These are phyloP conservation scores for Carex sylvatica DNA, from an alignment of 202 grass and related monocot species.

Conservation along the genomic window DNA sequence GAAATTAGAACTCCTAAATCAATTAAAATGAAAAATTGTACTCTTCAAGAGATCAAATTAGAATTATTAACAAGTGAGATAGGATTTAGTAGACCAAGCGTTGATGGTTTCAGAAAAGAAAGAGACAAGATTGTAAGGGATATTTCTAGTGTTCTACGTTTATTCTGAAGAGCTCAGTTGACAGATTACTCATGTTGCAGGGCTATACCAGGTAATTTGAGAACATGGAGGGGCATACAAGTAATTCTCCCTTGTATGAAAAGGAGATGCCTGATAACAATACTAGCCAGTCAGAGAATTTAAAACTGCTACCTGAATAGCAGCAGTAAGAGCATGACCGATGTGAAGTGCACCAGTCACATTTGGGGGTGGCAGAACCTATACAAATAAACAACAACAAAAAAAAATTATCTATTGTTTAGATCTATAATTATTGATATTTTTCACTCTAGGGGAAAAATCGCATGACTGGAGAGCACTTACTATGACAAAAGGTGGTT, in stretches of 20 bases:
- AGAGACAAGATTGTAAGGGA: neutral
- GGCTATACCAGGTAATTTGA: neutral
- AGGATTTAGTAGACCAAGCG: neutral
- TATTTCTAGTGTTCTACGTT: neutral
- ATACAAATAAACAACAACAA: constrained; percentile 26
- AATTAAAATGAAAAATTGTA: neutral
- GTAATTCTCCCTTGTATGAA: neutral
- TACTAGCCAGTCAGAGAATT: neutral
- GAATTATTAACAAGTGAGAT: neutral
- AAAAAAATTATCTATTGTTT: neutral
- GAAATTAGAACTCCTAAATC: neutral
- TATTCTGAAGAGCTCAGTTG: neutral
- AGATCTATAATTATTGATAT: neutral
- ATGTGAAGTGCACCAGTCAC: constrained; percentile 99
- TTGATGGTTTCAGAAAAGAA: neutral
- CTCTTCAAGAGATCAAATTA: constrained; percentile 17
- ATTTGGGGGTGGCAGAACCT: constrained; percentile 97
- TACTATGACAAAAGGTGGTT: constrained; percentile 70
- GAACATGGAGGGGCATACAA: neutral
- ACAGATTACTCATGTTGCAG: neutral
- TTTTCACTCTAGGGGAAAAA: neutral
- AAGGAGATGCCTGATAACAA: neutral
- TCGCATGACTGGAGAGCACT: neutral
- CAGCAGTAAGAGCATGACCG: constrained; percentile 87
- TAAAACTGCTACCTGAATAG: constrained; percentile 43